Conservation (phyloP, 257 asterid genomes). For the Nicotiana undulata region DNA sequence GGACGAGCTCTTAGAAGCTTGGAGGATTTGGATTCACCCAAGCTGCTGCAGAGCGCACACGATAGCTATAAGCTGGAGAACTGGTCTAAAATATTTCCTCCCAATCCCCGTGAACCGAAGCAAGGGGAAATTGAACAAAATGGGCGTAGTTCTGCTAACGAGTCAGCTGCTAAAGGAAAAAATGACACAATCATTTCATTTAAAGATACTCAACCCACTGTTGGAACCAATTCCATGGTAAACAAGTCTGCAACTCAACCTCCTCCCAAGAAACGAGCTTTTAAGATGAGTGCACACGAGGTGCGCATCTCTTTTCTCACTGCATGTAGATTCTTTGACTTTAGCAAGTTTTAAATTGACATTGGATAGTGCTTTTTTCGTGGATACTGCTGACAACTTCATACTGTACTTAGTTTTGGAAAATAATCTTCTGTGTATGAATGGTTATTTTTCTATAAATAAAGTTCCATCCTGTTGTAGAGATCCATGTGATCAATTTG, state of each 20-base stretch:
- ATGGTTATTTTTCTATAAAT: background rate
- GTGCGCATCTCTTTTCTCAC: constrained; percentile 27
- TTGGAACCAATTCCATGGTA: constrained; percentile 17
- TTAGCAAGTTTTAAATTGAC: background rate
- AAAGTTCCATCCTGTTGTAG: background rate
- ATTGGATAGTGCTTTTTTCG: background rate
- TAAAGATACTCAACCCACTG: constrained; percentile 16
- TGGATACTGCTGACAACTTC: background rate
- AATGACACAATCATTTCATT: constrained; percentile 14
- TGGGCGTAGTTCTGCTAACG: constrained; percentile 17
- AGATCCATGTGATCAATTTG: background rate
- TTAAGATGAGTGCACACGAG: constrained; percentile 74
- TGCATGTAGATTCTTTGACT: background rate
- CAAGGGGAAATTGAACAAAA: constrained; percentile 24
- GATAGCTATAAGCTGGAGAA: constrained; percentile 36
- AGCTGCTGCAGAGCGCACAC: constrained; percentile 29
- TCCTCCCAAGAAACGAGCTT: constrained; percentile 52
- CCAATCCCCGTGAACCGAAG: constrained; percentile 23
- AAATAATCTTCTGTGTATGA: background rate
- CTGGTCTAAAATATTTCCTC: constrained; percentile 16
- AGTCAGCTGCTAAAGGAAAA: constrained; percentile 15
- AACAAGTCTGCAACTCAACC: constrained; percentile 33
- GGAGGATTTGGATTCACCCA: constrained; percentile 50
- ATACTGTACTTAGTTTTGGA: background rate
- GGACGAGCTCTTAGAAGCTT: constrained; percentile 57